Base-by-base conservation (phyloP, 352 stramenopile genomes). In the Phytophthora aleatoria region DNA sequence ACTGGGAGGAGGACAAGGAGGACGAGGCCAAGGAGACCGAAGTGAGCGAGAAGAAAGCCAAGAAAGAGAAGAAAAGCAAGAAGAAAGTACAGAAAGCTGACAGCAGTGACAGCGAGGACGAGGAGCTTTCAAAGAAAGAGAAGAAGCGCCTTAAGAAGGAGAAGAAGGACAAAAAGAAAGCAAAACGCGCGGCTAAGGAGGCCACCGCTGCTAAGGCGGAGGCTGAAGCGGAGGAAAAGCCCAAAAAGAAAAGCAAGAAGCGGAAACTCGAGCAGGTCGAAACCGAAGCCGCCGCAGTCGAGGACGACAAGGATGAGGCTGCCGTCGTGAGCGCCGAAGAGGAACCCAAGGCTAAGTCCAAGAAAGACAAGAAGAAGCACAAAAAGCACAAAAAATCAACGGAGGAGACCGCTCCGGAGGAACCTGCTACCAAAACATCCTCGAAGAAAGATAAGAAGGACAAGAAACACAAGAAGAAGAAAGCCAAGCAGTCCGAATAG, bases 1-100 rank as follows among this genome's bases (percentile, higher is more conserved):
- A 89, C 70, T 95, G 91, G 62, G 72, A 85, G n/a, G 83, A 91
- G 10, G 49, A 76, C 9, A 69, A 77, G 27, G 61, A 79, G 7
- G 59, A 47, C 2, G 42, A 69, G 3, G 39, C 41, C 5, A 27
- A 44, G 13, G 64, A 50, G 10, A 57, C 57, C 8, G 63, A 61
- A 27, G 61, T 57, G n/a, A 62, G 48, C 8, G 64, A 73, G n/a
- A 63, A 71, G 47, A 60, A 76, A 39, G 42, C 28, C 15, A 60
- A 73, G 31, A 57, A 62, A 39, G 61, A 67, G 10, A 61, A 64
- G 10, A 73, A 66, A 51, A 65, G 28, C 30, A 61, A 58, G 31
- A 68, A 77, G 47, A 54, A 56, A 6, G 50, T 61, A 12, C 42
- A 67, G 41, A 49, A 58, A 26, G 4, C 2, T 20, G 41, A 33